These are phyloP conservation scores for Rhizophagus clarus DNA, from an alignment of 192 early-diverging fungal species.

Conservation along the genomic window DNA sequence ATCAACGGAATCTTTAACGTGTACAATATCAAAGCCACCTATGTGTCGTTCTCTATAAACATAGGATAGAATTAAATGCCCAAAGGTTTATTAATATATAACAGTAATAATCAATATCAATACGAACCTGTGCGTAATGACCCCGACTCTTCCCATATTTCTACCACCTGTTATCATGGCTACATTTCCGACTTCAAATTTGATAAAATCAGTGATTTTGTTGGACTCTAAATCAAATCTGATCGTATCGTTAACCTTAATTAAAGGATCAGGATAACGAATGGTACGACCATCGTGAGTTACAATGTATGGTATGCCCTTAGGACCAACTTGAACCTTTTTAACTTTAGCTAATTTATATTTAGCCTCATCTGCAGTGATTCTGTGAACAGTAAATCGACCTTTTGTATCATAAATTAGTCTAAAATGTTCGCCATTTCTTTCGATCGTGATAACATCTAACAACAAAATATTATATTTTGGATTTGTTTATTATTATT, in stretches of 20 bases:
- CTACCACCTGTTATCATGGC: conserved; percentile 97
- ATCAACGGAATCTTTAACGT: conserved; percentile 97
- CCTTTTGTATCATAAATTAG: conserved; percentile 99
- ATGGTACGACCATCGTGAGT: conserved; percentile 99
- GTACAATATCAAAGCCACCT: conserved; percentile 79
- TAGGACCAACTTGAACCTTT: conserved; percentile 91
- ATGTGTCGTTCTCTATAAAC: conserved; percentile 14
- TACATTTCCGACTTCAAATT: conserved; percentile 98
- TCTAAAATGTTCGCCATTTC: conserved; percentile 99
- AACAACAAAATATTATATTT: neutral
- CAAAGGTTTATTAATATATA: neutral
- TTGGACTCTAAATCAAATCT: conserved; percentile 92
- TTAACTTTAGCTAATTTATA: conserved; percentile 99
- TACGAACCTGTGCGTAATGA: conserved; percentile 80
- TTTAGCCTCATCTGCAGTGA: conserved; percentile 96
- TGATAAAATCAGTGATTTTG: conserved; percentile 93
- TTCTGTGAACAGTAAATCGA: conserved; percentile 99
- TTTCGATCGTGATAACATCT: conserved; percentile 91
- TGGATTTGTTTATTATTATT: neutral
- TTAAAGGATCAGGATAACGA: conserved; percentile 98
- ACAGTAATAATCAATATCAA: neutral
- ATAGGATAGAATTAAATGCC: neutral
- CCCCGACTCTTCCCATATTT: conserved; percentile 98
- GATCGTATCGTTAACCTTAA: conserved; percentile 99
- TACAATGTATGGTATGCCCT: conserved; percentile 93